A percentile compares a stretch with the other conserved stretches of the same genome.
phyloP scores from a whole-genome alignment of 768 basidiomycete genomes.

The Exidia glandulosa region DNA sequence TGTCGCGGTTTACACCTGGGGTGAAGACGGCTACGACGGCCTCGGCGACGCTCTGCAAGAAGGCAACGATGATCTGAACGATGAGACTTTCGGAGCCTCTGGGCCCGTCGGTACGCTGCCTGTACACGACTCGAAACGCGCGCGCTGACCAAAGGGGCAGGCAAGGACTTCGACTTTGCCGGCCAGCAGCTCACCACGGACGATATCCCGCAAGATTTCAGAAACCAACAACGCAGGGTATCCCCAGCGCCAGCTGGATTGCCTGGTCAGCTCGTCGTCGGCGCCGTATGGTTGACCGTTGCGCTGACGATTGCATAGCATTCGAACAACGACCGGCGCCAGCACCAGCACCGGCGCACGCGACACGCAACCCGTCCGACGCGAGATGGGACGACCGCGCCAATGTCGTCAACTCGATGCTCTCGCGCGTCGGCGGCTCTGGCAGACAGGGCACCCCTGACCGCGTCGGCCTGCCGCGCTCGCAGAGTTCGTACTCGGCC shows the following conservation, averaged over 20 bases:
- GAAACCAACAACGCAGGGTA: neutral
- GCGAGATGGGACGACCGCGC: neutral
- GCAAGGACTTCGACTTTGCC: slow-evolving; percentile 87
- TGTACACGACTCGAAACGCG: neutral
- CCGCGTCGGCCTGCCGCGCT: slow-evolving; percentile 21
- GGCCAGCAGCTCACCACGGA: slow-evolving; percentile 21
- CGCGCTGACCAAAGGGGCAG: slow-evolving; percentile 27
- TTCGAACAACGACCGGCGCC: neutral
- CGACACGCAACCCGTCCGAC: too few species aligned
- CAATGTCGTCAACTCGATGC: slow-evolving; percentile 1
- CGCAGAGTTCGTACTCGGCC: slow-evolving; percentile 13
- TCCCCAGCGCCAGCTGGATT: neutral
- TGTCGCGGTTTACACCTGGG: slow-evolving; percentile 88
- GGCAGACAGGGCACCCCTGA: slow-evolving; percentile 11
- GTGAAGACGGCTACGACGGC: slow-evolving; percentile 81
- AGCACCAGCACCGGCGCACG: too few species aligned
- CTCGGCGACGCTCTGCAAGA: slow-evolving; percentile 82
- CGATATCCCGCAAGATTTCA: neutral
- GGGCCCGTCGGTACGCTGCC: slow-evolving; percentile 57
- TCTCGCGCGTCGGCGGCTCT: slow-evolving; percentile 2
- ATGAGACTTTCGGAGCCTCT: slow-evolving; percentile 84
- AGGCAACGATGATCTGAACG: slow-evolving; percentile 86
- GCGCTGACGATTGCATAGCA: too few species aligned
- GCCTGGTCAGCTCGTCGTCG: neutral
- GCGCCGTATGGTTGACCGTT: too few species aligned